Conservation (phyloP, 805 yeast species). For the Maudiozyma serrabonitensis region DNA sequence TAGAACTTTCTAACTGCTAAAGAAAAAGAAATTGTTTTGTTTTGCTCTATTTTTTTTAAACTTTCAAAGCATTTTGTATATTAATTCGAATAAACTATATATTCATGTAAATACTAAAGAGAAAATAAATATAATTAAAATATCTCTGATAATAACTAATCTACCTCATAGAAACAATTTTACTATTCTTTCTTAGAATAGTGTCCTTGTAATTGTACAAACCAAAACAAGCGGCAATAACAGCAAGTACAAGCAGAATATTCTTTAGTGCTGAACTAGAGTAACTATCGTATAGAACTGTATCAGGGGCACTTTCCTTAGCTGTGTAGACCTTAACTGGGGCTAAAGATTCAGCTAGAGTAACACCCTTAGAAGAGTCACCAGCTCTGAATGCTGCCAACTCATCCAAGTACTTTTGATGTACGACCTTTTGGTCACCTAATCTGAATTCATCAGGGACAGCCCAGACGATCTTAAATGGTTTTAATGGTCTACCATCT, state of each 20-base stretch:
- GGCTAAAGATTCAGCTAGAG: conserved; percentile 14
- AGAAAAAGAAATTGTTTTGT: no score
- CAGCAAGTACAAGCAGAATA: neutral
- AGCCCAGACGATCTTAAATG: conserved; percentile 32
- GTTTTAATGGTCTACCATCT: conserved; percentile 1
- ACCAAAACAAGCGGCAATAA: neutral
- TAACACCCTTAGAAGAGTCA: conserved; percentile 18
- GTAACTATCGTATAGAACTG: neutral
- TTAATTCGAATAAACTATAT: neutral
- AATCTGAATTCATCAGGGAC: conserved; percentile 23
- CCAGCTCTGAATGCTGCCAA: conserved; percentile 22
- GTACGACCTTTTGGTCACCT: conserved; percentile 12
- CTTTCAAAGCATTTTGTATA: neutral
- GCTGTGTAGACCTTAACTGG: conserved; percentile 11
- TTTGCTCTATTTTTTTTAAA: no score
- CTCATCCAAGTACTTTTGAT: conserved; percentile 14
- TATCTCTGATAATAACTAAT: no score
- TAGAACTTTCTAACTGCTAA: conserved; percentile 2
- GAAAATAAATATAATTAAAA: neutral
- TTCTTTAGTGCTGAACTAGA: neutral
- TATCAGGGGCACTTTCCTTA: neutral
- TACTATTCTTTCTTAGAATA: neutral
- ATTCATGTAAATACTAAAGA: neutral
- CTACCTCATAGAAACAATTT: conserved; percentile 3
- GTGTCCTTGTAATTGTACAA: neutral